Evolutionary conservation across 345 rosid species (phyloP).

Genomic region (Citrus australasica): DNA sequence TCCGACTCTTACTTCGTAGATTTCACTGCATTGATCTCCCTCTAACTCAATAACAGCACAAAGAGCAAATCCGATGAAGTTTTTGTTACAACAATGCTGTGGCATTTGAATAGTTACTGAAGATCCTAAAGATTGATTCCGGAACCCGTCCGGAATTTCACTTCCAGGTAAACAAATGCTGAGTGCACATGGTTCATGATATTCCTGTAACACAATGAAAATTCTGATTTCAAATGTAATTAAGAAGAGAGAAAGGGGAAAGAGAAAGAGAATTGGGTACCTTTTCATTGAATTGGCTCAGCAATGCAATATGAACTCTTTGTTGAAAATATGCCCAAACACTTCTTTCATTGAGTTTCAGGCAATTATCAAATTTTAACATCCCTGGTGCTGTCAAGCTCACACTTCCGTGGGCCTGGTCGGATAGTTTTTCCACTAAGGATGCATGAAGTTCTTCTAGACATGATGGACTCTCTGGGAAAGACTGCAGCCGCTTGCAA

Average conservation of each 20-base stretch:
- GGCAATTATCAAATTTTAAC: neutral
- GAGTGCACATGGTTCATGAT: neutral
- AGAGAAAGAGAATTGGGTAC: neutral
- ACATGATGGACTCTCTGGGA: neutral
- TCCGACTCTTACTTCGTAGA: neutral
- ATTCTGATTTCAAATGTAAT: neutral
- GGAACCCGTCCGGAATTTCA: conserved; percentile 3
- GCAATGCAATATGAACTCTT: neutral
- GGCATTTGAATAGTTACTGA: neutral
- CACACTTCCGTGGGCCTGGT: no score
- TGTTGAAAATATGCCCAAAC: neutral
- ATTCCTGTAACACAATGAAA: neutral
- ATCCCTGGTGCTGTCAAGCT: no score
- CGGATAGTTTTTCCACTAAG: neutral
- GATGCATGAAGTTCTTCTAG: neutral
- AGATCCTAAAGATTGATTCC: neutral
- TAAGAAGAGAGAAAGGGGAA: neutral
- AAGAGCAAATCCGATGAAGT: conserved; percentile 1
- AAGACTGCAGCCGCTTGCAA: neutral
- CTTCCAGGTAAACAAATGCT: conserved; percentile 3
- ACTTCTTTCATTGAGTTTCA: neutral
- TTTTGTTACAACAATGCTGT: neutral
- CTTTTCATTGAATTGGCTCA: neutral
- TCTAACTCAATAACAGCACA: neutral
- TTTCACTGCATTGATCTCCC: neutral